A percentile compares a stretch with the other conserved stretches of the same genome.
Evolutionary conservation across 2,329 filamentous ascomycete genomes (phyloP).

Genomic region (Pyrenophora seminiperda): DNA sequence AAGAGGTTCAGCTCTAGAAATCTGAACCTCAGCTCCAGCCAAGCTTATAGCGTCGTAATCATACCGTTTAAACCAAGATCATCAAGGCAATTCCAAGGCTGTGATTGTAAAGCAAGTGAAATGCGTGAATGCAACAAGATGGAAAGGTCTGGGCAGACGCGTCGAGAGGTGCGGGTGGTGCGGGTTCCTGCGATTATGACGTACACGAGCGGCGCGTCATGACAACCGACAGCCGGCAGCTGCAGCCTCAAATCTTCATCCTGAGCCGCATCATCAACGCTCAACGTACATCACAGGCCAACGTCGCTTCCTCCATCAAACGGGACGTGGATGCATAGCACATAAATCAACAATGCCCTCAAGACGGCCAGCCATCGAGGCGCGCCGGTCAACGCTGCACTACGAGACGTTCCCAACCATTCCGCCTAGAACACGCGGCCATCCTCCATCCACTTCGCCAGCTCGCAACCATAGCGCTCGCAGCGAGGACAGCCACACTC

Average conservation of each 20-base stretch:
- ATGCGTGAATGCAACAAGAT: too few species aligned
- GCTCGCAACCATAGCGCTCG: conserved; percentile 34
- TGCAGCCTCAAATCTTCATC: conserved; percentile 10
- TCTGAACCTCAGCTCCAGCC: background rate
- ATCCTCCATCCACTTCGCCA: conserved; percentile 49
- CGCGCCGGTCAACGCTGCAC: conserved; percentile 62
- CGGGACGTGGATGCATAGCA: conserved; percentile 24
- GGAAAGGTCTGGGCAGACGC: background rate
- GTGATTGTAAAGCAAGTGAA: too few species aligned
- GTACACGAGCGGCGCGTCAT: conserved; percentile 9
- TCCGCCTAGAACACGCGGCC: conserved; percentile 70
- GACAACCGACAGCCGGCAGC: too few species aligned
- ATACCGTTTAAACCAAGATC: background rate
- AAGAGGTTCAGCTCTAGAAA: conserved; percentile 38
- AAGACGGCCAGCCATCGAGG: conserved; percentile 43
- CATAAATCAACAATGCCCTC: conserved; percentile 31
- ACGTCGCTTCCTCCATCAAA: background rate
- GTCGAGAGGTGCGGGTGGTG: background rate
- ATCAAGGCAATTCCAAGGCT: too few species aligned
- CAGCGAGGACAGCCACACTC: conserved; percentile 43
- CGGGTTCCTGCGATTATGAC: conserved; percentile 13
- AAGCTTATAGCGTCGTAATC: conserved; percentile 11
- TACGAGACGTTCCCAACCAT: conserved; percentile 83
- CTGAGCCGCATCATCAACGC: background rate
- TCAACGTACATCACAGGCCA: conserved; percentile 1